A percentile compares a stretch with the other conserved stretches of the same genome.
phyloP scores from a whole-genome alignment of 2,329 filamentous ascomycete species.

The Pseudodiploospora longispora region DNA sequence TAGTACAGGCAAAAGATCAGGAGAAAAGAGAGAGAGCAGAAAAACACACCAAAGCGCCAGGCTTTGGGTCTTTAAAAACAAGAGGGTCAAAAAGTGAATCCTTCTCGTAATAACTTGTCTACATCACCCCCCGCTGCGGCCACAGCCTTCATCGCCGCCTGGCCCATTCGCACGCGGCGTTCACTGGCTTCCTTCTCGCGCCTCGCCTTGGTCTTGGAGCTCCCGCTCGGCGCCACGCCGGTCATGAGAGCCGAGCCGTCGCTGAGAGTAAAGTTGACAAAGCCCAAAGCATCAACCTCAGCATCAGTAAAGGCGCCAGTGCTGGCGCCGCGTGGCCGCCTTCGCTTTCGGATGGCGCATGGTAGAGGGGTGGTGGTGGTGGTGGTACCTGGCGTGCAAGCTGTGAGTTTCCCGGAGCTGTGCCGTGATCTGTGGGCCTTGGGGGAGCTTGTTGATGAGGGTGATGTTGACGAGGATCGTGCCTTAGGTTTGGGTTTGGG shows the following conservation, averaged over 20 bases:
- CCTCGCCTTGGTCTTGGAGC: slow-evolving; percentile 88
- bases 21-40: too few relatives aligned
- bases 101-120: slow-evolving; percentile 42
- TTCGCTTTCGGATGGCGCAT: slow-evolving; percentile 30
- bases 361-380: slow-evolving; percentile 26
- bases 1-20: too few relatives aligned
- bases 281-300: slow-evolving; percentile 40
- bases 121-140: slow-evolving; percentile 63
- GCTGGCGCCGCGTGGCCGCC: slow-evolving; percentile 27
- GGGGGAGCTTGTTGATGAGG: too few relatives aligned
- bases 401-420: slow-evolving; percentile 30
- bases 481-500: slow-evolving; percentile 11
- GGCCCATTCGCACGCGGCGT: slow-evolving; percentile 58
- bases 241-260: slow-evolving; percentile 75
- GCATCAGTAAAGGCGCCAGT: slow-evolving; percentile 18
- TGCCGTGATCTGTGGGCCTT: slow-evolving; percentile 24
- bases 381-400: slow-evolving; percentile 27
- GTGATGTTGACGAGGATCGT: too few relatives aligned
- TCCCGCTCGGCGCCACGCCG: slow-evolving; percentile 86
- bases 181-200: slow-evolving; percentile 83
- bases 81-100: slow-evolving; percentile 32
- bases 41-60: too few relatives aligned
- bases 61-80: too few relatives aligned
- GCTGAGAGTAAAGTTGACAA: slow-evolving; percentile 83
- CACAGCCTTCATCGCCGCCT: slow-evolving; percentile 61